These are phyloP conservation scores for Ceratobasidium sp. DNA, from an alignment of 1,284 basidiomycete species.

Conservation along the genomic window DNA sequence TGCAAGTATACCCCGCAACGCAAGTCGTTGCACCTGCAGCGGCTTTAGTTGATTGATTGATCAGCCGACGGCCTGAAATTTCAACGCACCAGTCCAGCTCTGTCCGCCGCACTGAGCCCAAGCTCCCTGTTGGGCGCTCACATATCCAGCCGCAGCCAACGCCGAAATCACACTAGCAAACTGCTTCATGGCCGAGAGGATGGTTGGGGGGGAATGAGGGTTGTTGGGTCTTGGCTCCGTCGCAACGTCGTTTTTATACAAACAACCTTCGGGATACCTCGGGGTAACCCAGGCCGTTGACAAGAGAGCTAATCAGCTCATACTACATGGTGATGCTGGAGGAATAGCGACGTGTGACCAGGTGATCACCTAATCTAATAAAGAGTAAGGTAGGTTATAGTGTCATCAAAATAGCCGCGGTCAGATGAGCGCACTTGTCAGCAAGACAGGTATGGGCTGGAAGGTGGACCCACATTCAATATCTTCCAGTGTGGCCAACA, in stretches of 20 bases:
- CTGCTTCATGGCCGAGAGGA: constrained; percentile 14
- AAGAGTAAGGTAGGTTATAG: background rate
- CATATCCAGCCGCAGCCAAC: constrained; percentile 41
- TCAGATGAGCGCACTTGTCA: constrained; percentile 11
- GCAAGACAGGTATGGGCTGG: background rate
- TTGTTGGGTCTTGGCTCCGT: background rate
- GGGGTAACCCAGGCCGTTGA: constrained; percentile 18
- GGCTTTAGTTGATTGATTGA: background rate
- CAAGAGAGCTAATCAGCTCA: background rate
- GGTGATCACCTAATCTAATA: constrained; percentile 8
- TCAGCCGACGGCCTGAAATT: background rate
- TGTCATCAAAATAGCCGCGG: background rate
- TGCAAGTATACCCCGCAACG: constrained; percentile 44
- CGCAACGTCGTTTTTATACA: constrained; percentile 23
- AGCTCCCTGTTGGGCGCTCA: constrained; percentile 33
- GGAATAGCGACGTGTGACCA: background rate
- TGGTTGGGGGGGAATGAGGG: background rate
- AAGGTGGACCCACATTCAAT: no score
- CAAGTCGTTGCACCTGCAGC: constrained; percentile 42
- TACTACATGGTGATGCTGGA: background rate
- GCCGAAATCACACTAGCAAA: background rate
- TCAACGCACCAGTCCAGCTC: constrained; percentile 26
- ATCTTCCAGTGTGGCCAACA: background rate
- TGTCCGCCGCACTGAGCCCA: constrained; percentile 42
- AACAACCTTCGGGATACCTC: constrained; percentile 1